Conservation (phyloP, 2,329 filamentous ascomycete genomes). For the Kalaharituber pfeilii region DNA sequence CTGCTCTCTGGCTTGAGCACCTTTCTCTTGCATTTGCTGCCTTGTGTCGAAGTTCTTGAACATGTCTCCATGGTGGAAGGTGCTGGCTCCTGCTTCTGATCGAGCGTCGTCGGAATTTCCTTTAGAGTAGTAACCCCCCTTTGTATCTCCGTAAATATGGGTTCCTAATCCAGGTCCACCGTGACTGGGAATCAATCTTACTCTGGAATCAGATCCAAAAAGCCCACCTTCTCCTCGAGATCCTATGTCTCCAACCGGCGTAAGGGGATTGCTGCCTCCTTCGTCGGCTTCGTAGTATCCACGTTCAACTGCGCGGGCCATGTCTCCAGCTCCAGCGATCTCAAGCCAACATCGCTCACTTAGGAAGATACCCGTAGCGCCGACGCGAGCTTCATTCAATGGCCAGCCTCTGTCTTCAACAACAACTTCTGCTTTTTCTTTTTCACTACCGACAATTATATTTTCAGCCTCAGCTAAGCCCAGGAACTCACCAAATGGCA, state of each 20-base stretch:
- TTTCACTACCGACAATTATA: constrained; percentile 76
- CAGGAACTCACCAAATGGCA: constrained; percentile 90
- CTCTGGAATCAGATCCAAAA: constrained; percentile 21
- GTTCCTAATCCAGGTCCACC: constrained; percentile 33
- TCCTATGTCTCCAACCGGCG: constrained; percentile 37
- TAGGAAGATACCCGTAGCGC: constrained; percentile 83
- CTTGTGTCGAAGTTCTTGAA: constrained; percentile 91
- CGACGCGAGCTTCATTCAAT: constrained; percentile 72
- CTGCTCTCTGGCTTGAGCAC: constrained; percentile 73
- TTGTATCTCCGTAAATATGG: constrained; percentile 53
- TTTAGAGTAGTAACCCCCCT: constrained; percentile 63
- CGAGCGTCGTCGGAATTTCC: constrained; percentile 54
- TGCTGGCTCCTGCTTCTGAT: constrained; percentile 84
- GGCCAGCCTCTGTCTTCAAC: constrained; percentile 88
- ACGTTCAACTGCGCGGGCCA: constrained; percentile 33
- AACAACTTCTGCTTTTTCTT: constrained; percentile 78
- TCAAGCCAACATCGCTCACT: constrained; percentile 94
- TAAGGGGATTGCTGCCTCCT: constrained; percentile 42
- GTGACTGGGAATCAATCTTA: constrained; percentile 18
- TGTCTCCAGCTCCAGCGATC: constrained; percentile 55
- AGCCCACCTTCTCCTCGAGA: constrained; percentile 10
- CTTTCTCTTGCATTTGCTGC: constrained; percentile 87
- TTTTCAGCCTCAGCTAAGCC: constrained; percentile 71
- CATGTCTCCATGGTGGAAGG: constrained; percentile 85
- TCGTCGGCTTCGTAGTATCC: constrained; percentile 41